Conservation (phyloP, 176 grass and related monocot genomes). For the Aegilops sharonensis region DNA sequence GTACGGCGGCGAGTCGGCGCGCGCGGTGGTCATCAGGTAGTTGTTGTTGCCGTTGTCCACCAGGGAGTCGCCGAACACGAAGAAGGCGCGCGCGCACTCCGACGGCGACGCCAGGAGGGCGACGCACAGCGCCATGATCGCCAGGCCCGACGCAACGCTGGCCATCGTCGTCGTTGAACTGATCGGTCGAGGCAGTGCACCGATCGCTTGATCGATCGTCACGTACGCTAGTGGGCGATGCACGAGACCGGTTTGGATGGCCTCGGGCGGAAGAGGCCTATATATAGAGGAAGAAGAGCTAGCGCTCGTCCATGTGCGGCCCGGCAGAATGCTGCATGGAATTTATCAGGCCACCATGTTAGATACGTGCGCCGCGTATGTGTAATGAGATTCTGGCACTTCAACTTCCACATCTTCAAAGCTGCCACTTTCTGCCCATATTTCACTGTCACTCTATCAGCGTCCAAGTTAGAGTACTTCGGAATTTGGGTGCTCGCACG, state of each 20-base stretch:
- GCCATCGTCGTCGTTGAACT: neutral
- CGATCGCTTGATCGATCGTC: neutral
- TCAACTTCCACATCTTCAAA: neutral
- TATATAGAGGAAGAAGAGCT: constrained; percentile 2
- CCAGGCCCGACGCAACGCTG: neutral
- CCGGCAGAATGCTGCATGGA: neutral
- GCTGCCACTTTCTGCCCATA: constrained; percentile 1
- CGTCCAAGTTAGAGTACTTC: neutral
- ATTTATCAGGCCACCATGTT: constrained; percentile 51
- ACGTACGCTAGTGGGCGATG: neutral
- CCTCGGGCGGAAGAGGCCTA: neutral
- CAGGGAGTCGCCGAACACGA: constrained; percentile 92
- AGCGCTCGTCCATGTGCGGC: neutral
- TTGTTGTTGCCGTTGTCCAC: constrained; percentile 99
- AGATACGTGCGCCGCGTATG: constrained; percentile 24
- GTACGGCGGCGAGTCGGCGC: constrained; percentile 80
- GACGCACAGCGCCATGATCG: neutral
- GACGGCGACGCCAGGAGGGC: neutral
- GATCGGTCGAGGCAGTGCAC: neutral
- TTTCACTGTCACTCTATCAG: neutral
- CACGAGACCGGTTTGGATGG: neutral
- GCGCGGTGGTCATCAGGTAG: constrained; percentile 70
- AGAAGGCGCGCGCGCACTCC: constrained; percentile 73
- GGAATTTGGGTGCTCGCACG: neutral
- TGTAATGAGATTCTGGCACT: neutral